phyloP scores from a whole-genome alignment of 2,329 filamentous ascomycete genomes.

The Colletotrichum chlorophyti region DNA sequence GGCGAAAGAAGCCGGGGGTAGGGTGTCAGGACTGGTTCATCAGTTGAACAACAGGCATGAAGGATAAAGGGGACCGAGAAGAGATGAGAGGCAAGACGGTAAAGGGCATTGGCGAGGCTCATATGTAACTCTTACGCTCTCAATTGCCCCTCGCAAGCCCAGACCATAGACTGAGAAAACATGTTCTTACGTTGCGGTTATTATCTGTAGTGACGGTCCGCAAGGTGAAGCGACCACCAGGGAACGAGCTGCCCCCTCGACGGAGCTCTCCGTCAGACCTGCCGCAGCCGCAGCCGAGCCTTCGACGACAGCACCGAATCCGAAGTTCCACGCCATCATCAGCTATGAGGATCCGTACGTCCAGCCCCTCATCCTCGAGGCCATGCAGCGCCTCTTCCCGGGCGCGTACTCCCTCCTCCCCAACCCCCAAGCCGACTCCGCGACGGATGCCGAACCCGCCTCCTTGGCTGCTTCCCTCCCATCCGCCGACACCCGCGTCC shows the following conservation, averaged over 20 bases:
- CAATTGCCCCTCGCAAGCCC: not conserved
- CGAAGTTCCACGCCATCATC: constrained; percentile 68
- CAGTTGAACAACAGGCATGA: not conserved
- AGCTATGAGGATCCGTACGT: constrained; percentile 91
- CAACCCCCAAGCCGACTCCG: constrained; percentile 53
- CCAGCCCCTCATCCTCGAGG: constrained; percentile 80
- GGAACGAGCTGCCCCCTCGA: constrained; percentile 4
- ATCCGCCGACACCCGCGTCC: constrained; percentile 50
- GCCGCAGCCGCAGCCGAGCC: constrained; percentile 25
- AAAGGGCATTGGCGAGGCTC: constrained; percentile 13
- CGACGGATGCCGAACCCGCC: constrained; percentile 37
- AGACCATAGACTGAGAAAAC: constrained; percentile 13
- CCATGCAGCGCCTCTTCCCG: constrained; percentile 70
- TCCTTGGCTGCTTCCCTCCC: constrained; percentile 46
- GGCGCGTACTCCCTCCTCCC: constrained; percentile 55
- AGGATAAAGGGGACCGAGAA: not conserved
- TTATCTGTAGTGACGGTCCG: constrained; percentile 14
- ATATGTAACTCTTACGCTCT: constrained; percentile 28
- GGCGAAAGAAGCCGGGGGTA: constrained; percentile 23
- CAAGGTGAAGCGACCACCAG: not conserved
- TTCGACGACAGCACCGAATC: constrained; percentile 34
- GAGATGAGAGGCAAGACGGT: constrained; percentile 2
- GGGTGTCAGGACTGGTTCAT: constrained; percentile 8
- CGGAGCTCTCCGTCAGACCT: constrained; percentile 14
- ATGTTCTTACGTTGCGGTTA: constrained; percentile 20